Evolutionary conservation across 257 asterid genomes (phyloP).

Genomic region (Nicotiana paniculata): DNA sequence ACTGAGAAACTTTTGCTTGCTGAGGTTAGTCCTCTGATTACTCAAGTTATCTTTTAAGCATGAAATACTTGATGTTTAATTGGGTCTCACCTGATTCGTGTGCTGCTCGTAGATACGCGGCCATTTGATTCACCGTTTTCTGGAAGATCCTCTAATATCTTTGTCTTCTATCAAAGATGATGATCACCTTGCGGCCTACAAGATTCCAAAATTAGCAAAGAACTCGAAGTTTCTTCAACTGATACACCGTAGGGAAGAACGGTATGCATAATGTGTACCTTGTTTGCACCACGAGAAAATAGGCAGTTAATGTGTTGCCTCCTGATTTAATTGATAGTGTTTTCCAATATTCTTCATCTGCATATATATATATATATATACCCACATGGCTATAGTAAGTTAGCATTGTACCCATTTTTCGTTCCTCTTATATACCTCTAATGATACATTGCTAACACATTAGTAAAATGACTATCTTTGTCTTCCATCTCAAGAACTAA

Average conservation of each 20-base stretch:
- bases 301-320: background rate
- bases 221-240: slow-evolving; percentile 84
- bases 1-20: slow-evolving; percentile 93
- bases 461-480: too few species aligned
- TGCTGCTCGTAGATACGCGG: slow-evolving; percentile 69
- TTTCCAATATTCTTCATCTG: too few species aligned
- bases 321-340: background rate
- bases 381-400: too few species aligned
- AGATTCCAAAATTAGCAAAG: slow-evolving; percentile 66
- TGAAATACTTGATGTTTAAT: background rate
- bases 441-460: too few species aligned
- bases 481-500: too few species aligned
- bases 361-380: too few species aligned
- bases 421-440: too few species aligned
- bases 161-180: slow-evolving; percentile 83
- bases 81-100: slow-evolving; percentile 7
- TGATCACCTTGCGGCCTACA: slow-evolving; percentile 92
- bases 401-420: too few species aligned
- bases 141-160: slow-evolving; percentile 85
- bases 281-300: background rate
- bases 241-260: slow-evolving; percentile 93
- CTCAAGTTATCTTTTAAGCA: background rate
- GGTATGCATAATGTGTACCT: slow-evolving; percentile 39
- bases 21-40: slow-evolving; percentile 49
- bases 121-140: slow-evolving; percentile 74